These are phyloP conservation scores for Candida saitoana DNA, from an alignment of 805 yeast species.

Conservation along the genomic window DNA sequence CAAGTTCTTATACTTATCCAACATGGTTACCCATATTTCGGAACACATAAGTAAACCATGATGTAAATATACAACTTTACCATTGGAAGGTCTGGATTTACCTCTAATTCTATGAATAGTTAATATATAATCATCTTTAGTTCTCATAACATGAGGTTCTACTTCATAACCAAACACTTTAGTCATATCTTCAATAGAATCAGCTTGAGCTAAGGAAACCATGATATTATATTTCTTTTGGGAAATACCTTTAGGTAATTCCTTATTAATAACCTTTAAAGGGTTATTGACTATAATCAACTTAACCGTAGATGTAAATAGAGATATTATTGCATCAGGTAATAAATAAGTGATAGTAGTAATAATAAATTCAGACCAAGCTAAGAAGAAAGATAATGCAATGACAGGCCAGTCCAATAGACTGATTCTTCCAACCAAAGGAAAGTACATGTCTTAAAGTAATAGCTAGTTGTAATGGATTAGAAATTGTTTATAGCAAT, in stretches of 20 bases:
- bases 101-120: constrained; percentile 62
- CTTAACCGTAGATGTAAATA: constrained; percentile 28
- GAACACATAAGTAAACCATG: constrained; percentile 90
- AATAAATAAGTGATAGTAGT: constrained; percentile 42
- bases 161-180: constrained; percentile 61
- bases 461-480: no score
- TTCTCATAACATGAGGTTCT: constrained; percentile 73
- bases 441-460: constrained; percentile 28
- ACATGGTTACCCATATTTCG: constrained; percentile 64
- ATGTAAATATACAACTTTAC: constrained; percentile 69
- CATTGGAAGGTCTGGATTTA: constrained; percentile 11
- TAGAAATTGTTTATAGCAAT: no score
- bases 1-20: constrained; percentile 39
- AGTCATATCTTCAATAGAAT: constrained; percentile 63
- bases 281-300: constrained; percentile 17
- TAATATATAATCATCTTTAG: constrained; percentile 72
- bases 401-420: constrained; percentile 49
- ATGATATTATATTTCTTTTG: constrained; percentile 24
- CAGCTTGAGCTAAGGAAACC: constrained; percentile 42
- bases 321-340: constrained; percentile 39
- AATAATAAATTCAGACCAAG: constrained; percentile 48
- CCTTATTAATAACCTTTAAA: not conserved
- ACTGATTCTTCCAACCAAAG: constrained; percentile 45
- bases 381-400: constrained; percentile 38
- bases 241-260: constrained; percentile 6